A percentile compares a stretch with the other conserved stretches of the same genome.
These are phyloP conservation scores for Phialophora expanda DNA, from an alignment of 2,329 filamentous ascomycete genomes.

Conservation along the genomic window DNA sequence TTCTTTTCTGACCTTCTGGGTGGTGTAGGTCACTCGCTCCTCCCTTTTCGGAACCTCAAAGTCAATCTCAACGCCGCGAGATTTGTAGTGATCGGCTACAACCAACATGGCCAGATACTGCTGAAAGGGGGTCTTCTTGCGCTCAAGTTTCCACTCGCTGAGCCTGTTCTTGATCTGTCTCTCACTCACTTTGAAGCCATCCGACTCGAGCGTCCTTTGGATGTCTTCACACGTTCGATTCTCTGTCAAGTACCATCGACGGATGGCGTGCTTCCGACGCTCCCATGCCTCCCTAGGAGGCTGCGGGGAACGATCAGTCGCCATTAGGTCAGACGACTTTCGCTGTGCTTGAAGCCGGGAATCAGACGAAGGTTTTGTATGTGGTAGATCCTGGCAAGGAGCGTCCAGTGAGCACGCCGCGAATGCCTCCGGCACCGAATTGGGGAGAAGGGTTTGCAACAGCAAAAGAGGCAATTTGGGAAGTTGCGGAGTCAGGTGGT, in stretches of 20 bases:
- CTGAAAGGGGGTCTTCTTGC: conserved; percentile 31
- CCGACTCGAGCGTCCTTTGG: conserved; percentile 17
- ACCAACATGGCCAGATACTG: conserved; percentile 33
- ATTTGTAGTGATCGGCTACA: conserved; percentile 14
- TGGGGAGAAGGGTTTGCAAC: not conserved
- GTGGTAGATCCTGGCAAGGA: not conserved
- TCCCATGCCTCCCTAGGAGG: conserved; percentile 33
- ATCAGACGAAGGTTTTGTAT: not conserved
- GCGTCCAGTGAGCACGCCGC: not conserved
- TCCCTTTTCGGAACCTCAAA: conserved; percentile 33
- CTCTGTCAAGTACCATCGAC: conserved; percentile 28
- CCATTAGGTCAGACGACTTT: conserved; percentile 13
- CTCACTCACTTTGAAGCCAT: conserved; percentile 25
- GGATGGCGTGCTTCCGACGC: conserved; percentile 22
- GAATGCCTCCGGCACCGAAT: not conserved
- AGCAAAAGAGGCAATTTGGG: not conserved
- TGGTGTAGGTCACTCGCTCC: conserved; percentile 13
- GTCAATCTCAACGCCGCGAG: conserved; percentile 12
- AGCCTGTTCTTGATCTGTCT: conserved; percentile 35
- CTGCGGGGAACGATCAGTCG: conserved; percentile 15
- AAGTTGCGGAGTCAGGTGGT: conserved; percentile 1
- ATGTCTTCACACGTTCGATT: conserved; percentile 28
- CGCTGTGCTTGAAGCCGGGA: not conserved
- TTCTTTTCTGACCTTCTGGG: conserved; percentile 33
- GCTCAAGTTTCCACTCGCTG: conserved; percentile 32